These are phyloP conservation scores for Trypanosoma boissoni DNA, from an alignment of 208 protist species.

Conservation along the genomic window DNA sequence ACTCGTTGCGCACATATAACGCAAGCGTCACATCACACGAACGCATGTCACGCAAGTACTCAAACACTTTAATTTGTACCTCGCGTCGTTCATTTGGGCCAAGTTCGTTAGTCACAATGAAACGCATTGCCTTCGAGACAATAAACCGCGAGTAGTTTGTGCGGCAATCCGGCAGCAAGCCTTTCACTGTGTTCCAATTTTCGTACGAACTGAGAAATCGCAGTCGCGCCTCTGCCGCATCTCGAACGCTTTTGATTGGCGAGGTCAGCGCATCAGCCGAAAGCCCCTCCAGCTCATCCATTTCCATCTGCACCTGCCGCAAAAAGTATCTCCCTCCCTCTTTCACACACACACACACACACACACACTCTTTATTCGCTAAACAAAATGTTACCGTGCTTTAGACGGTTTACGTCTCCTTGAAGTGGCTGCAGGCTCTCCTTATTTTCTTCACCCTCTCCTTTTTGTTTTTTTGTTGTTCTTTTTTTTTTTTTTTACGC, in stretches of 20 bases:
- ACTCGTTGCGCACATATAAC: slow-evolving; percentile 50
- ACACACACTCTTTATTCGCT: too few species aligned
- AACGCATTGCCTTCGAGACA: slow-evolving; percentile 75
- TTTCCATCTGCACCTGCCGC: slow-evolving; percentile 26
- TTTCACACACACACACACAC: too few species aligned
- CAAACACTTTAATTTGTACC: slow-evolving; percentile 60
- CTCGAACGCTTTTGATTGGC: slow-evolving; percentile 46
- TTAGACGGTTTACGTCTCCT: too few species aligned
- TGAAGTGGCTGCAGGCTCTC: slow-evolving; percentile 1
- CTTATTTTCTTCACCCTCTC: not conserved
- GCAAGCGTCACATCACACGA: slow-evolving; percentile 44
- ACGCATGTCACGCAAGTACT: slow-evolving; percentile 43
- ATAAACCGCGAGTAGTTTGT: slow-evolving; percentile 84
- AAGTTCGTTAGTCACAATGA: slow-evolving; percentile 86
- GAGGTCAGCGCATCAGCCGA: slow-evolving; percentile 48
- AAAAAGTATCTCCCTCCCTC: too few species aligned
- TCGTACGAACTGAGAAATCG: slow-evolving; percentile 81
- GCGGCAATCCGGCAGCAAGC: slow-evolving; percentile 38
- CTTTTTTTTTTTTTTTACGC: not conserved
- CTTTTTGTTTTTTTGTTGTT: slow-evolving; percentile 4
- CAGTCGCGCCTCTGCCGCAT: slow-evolving; percentile 55
- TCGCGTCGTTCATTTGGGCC: slow-evolving; percentile 73
- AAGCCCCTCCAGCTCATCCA: slow-evolving; percentile 38
- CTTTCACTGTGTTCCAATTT: slow-evolving; percentile 65
- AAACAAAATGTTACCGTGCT: too few species aligned